Evolutionary conservation across 106 monocot genomes (phyloP), one percentile per base, ranked within the genome.

Genomic region (Ottelia alismoides): DNA sequence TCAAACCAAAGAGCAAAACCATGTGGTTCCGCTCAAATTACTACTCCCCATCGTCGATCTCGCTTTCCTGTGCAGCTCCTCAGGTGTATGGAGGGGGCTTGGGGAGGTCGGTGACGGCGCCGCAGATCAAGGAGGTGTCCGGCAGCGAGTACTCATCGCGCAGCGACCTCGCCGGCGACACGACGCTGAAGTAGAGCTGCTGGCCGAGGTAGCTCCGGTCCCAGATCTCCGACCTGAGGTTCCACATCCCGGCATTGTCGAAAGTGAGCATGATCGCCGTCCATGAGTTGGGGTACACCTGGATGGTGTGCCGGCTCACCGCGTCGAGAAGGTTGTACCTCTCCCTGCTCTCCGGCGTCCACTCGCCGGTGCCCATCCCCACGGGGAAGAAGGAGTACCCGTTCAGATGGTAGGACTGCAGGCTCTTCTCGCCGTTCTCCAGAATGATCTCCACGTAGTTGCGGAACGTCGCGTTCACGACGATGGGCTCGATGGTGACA

Each of bases 211-310:
- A 87, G 28, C 62, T 56, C 49, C 57, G 66, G 29, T 78, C 83
- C 74, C 53, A 55, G 2, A 64, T 21, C 74, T 71, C 63, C 20
- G 83, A 78, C 48, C 83, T 29, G 17, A 83, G 52, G 60, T 78
- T 83, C 83, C 83, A 83, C 70, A 83, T 68, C 1, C 83, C 83
- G 55, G 68, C 62, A 51, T 83, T 77, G 71, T 83, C 83, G 53
- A 78, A 74, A 1, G 78, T 74, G 26, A 74, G 55, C 74, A 74
- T 46, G 53, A 83, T 70, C 22, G 83, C 78, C 45, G 83, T 22
- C 83, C 83, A 83, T 22, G 78, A 78, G 22, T 35, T 58, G 10
- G 66, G 74, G 70, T 78, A 83, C 43, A 83, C 83, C 46, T 83
- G 83, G 40, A 83, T 74, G 20, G 68, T 68, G 74, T 78, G 77